A percentile compares a stretch with the other conserved stretches of the same genome.
phyloP scores from a whole-genome alignment of 2,329 filamentous ascomycete genomes.

The Cercospora janseana region DNA sequence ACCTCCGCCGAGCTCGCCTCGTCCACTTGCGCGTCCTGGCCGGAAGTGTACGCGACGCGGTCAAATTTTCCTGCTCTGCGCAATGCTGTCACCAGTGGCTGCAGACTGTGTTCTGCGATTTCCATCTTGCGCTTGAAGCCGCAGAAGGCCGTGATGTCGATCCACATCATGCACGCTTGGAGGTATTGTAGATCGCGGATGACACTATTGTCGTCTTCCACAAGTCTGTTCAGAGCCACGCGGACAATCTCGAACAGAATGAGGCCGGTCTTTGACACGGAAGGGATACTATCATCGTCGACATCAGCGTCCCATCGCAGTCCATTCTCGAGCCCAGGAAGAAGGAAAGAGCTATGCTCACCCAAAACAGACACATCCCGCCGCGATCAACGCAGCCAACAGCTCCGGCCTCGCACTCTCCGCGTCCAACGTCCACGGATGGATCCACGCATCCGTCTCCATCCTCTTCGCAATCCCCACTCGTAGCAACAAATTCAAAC shows the following conservation, averaged over 20 bases:
- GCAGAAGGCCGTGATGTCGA: slow-evolving; percentile 23
- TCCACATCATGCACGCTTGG: slow-evolving; percentile 28
- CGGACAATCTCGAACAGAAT: slow-evolving; percentile 36
- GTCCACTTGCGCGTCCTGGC: slow-evolving; percentile 11
- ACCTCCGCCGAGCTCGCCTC: slow-evolving; percentile 7
- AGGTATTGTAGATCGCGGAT: slow-evolving; percentile 28
- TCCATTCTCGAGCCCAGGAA: no score
- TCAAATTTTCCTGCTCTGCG: slow-evolving; percentile 27
- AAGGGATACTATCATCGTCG: slow-evolving; percentile 25
- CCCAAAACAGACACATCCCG: slow-evolving; percentile 38
- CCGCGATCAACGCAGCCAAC: slow-evolving; percentile 34
- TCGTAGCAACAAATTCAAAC: slow-evolving; percentile 36
- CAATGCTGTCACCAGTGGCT: slow-evolving; percentile 26
- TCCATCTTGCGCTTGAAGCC: slow-evolving; percentile 27
- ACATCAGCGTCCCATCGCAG: slow-evolving; percentile 1
- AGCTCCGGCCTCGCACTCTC: slow-evolving; percentile 32
- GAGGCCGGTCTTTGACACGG: slow-evolving; percentile 35
- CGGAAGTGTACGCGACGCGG: slow-evolving; percentile 18
- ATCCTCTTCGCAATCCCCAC: slow-evolving; percentile 37
- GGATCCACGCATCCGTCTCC: slow-evolving; percentile 38
- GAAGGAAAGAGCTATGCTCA: background rate
- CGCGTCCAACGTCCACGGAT: slow-evolving; percentile 35
- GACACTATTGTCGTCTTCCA: slow-evolving; percentile 36
- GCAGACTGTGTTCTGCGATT: slow-evolving; percentile 25
- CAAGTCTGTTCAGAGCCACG: slow-evolving; percentile 32